phyloP scores from a whole-genome alignment of 208 protist genomes.

The Crithidia acanthocephali region DNA sequence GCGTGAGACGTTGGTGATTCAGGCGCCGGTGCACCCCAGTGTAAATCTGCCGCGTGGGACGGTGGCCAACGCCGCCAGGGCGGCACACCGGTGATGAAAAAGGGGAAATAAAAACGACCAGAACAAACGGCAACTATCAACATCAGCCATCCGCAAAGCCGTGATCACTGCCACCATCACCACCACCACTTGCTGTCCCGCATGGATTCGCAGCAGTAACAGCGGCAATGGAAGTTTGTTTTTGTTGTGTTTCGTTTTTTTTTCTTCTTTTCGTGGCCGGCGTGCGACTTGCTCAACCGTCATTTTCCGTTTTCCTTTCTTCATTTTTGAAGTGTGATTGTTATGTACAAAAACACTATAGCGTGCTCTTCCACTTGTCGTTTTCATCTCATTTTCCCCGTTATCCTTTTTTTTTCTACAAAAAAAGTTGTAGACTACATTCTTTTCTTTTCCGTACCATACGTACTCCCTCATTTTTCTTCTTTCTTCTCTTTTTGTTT shows the following conservation, averaged over 20 bases:
- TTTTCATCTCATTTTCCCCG: too few species aligned
- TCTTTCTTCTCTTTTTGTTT: not conserved
- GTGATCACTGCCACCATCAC: too few species aligned
- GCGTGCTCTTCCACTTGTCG: too few species aligned
- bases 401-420: not conserved
- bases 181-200: not conserved
- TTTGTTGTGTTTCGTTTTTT: too few species aligned
- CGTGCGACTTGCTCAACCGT: too few species aligned
- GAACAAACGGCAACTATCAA: not conserved
- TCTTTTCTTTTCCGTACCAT: not conserved
- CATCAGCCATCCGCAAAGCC: too few species aligned
- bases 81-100: too few species aligned
- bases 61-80: not conserved
- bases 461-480: not conserved
- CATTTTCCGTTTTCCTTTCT: too few species aligned
- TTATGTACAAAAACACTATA: too few species aligned
- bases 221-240: not conserved
- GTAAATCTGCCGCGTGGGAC: not conserved
- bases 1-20: slow-evolving; percentile 6
- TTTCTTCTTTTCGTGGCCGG: too few species aligned
- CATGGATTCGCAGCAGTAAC: not conserved
- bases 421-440: not conserved
- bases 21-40: slow-evolving; percentile 12
- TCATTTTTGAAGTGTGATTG: too few species aligned
- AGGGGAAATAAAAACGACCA: not conserved